A percentile compares a stretch with the other conserved stretches of the same genome.
These are phyloP conservation scores for Cerioporus squamosus DNA, from an alignment of 1,284 basidiomycete genomes.

Conservation along the genomic window DNA sequence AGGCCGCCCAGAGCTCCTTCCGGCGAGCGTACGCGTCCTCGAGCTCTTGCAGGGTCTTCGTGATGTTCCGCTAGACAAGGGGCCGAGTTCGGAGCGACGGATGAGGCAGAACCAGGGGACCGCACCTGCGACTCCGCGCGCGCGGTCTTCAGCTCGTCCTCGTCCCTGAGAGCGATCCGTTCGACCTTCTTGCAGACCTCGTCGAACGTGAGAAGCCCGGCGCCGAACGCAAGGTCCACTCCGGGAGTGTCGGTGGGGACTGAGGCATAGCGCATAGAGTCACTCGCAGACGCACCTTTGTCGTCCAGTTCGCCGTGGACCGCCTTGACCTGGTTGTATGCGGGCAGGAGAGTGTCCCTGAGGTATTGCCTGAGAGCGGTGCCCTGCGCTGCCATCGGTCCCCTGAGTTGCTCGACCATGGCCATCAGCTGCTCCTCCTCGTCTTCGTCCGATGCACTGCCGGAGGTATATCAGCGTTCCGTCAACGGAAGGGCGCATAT, in stretches of 20 bases:
- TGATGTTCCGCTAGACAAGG: conserved; percentile 35
- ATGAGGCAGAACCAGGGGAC: neutral
- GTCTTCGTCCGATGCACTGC: conserved; percentile 26
- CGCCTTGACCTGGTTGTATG: conserved; percentile 51
- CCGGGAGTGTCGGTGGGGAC: neutral
- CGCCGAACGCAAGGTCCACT: conserved; percentile 50
- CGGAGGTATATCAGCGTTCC: neutral
- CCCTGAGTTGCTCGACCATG: conserved; percentile 52
- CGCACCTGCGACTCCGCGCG: conserved; percentile 44
- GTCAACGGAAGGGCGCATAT: neutral
- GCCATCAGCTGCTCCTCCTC: conserved; percentile 43
- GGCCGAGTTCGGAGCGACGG: conserved; percentile 26
- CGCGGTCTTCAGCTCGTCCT: conserved; percentile 46
- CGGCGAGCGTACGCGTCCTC: conserved; percentile 49
- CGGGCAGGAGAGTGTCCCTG: conserved; percentile 54
- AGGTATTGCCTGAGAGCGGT: conserved; percentile 51
- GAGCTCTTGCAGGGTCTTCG: conserved; percentile 44
- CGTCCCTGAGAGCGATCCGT: conserved; percentile 42
- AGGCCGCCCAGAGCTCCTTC: conserved; percentile 48
- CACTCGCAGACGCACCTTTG: conserved; percentile 30
- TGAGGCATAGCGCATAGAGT: conserved; percentile 6
- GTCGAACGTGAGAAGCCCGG: conserved; percentile 55
- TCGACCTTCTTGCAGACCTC: conserved; percentile 58
- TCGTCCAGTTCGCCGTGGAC: conserved; percentile 47
- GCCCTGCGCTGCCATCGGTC: conserved; percentile 48